These are phyloP conservation scores for Suillus subaureus DNA, from an alignment of 768 basidiomycete species.

Conservation along the genomic window DNA sequence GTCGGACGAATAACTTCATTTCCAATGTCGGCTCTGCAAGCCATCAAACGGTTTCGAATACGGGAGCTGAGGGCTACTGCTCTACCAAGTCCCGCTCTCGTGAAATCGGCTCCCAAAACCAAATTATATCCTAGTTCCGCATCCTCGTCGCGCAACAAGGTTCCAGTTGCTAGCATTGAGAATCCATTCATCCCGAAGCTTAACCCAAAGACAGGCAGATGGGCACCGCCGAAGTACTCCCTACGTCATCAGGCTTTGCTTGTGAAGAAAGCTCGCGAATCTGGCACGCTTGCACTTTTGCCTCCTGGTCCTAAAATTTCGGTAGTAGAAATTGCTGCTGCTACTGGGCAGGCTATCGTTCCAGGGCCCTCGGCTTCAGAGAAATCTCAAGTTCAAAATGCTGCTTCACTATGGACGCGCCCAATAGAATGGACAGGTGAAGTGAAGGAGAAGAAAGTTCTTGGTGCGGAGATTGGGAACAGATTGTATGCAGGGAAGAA, in stretches of 20 bases:
- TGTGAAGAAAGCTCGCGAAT: constrained; percentile 66
- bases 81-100: constrained; percentile 10
- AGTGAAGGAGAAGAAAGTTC: constrained; percentile 39
- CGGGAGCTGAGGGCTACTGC: constrained; percentile 23
- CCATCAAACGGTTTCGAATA: constrained; percentile 29
- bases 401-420: constrained; percentile 22
- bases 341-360: constrained; percentile 20
- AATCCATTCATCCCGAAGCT: constrained; percentile 76
- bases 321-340: constrained; percentile 23
- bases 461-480: constrained; percentile 58
- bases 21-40: constrained; percentile 13
- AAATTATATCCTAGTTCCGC: constrained; percentile 10
- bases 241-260: constrained; percentile 78
- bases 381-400: not conserved
- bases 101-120: constrained; percentile 29
- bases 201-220: constrained; percentile 61
- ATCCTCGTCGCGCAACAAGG: constrained; percentile 13
- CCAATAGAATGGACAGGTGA: constrained; percentile 45
- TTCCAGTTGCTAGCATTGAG: constrained; percentile 25
- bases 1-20: not conserved
- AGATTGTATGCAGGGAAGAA: constrained; percentile 75
- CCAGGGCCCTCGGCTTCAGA: constrained; percentile 20
- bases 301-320: constrained; percentile 68
- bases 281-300: constrained; percentile 56
- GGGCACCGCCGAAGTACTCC: constrained; percentile 73